Percentiles rank a stretch among this genome's conserved stretches.
Evolutionary conservation across 129 eudicot genomes (phyloP).

Genomic region (Cynara cardunculus): DNA sequence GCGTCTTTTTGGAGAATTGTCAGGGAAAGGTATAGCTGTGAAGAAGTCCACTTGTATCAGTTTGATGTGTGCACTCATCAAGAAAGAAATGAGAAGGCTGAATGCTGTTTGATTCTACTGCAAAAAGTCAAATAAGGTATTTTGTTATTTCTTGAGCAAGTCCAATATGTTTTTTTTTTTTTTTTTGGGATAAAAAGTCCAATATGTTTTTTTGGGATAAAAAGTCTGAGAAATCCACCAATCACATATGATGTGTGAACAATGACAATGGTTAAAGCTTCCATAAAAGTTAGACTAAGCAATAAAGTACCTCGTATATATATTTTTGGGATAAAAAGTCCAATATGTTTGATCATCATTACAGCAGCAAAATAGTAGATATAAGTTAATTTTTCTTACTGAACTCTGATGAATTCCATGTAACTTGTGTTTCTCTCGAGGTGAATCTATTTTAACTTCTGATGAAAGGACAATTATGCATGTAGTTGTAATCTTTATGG

Average conservation of each 20-base stretch:
- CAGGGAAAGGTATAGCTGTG: slow-evolving; percentile 46
- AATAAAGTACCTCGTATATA: too few relatives aligned
- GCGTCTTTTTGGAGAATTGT: slow-evolving; percentile 51
- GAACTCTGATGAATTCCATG: not conserved
- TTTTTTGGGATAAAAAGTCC: not conserved
- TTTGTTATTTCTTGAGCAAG: not conserved
- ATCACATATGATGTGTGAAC: too few relatives aligned
- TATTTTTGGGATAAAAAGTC: not conserved
- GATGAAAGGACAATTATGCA: not conserved
- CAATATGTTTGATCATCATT: not conserved
- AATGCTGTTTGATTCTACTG: slow-evolving; percentile 25
- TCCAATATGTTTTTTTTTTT: not conserved
- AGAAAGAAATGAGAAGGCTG: slow-evolving; percentile 37
- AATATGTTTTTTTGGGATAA: not conserved
- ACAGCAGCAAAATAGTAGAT: not conserved
- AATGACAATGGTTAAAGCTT: too few relatives aligned
- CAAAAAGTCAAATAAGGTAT: slow-evolving; percentile 23
- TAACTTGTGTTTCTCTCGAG: not conserved
- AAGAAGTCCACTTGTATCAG: slow-evolving; percentile 57
- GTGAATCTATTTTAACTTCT: not conserved
- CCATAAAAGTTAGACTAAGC: too few relatives aligned
- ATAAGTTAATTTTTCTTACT: not conserved
- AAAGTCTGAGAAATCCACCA: too few relatives aligned
- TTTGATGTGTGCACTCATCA: slow-evolving; percentile 71
- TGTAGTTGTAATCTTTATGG: not conserved